Evolutionary conservation across 805 yeast species (phyloP), one percentile per base, ranked within the genome.

Genomic region (Cephaloascus albidus): DNA sequence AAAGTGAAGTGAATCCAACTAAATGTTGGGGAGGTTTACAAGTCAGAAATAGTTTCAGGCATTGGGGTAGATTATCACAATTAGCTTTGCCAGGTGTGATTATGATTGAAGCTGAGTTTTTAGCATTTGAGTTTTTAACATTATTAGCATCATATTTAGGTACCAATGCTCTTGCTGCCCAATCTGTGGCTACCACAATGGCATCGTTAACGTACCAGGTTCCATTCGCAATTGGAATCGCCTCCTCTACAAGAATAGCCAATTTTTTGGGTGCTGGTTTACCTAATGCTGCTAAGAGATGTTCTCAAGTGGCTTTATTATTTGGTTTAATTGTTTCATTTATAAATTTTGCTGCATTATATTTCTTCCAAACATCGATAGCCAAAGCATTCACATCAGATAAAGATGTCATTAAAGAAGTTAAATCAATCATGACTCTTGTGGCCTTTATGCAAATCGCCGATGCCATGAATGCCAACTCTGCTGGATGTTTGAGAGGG

Each of bases 401-500:
- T 47, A 63, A 61, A 35, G 71, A 65, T 2, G 88, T 83, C 2
- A 66, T 80, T 20, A 50, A 51, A 3, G 50, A 72, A 10, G 76
- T 82, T 5, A 55, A 67, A 1, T 56, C 58, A 18, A 71, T 82
- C 20, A 61, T 83, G 60, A 78, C 84, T 54, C 60, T 80, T 35
- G 72, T 79, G 36, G 84, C 88, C 1, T 50, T 76, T 26, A 81
- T 80, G 72, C 89, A 83, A 60, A 58, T 84, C 19, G 74, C 74
- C 40, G 93, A 84, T 56, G 79, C 81, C 10, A 59, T 78, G 50
- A 74, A 81, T 45, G 84, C 86, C 14, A 77, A 81, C 37, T 74
- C 84, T 1, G 88, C 86, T 14, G 90, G 90, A 14, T 70, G 85
- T 43, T 62, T 84, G 39, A 70, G 93, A 53, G 90, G 90, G 4